Evolutionary conservation across 495 filamentous ascomycete genomes (phyloP), one percentile per base, ranked within the genome.

Genomic region (Trichoderma orchidacearum): DNA sequence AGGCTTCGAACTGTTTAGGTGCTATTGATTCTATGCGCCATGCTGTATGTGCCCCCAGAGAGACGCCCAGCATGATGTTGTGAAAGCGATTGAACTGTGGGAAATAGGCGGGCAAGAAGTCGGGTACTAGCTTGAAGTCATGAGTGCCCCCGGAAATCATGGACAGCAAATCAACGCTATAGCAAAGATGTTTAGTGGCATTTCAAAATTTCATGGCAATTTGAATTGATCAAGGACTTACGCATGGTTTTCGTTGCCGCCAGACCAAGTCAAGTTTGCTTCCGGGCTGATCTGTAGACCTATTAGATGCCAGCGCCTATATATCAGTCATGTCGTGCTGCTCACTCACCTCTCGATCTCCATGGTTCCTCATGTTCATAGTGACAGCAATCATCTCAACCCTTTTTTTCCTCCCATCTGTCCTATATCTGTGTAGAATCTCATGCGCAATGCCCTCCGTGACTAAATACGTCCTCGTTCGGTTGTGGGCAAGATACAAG

Each of bases 331-430:
- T 17, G 36, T 17, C 8, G 3, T 18, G 38, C 1, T 5, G 5
- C 35, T 12, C 9, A 52, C 58, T 38, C 25, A 61, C 59, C 28
- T 58, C 56, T 1, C 59, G 59, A 29, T 54, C 56, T 11, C 59
- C 59, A 54, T 61, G 56, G 34, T 61, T 61, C 35, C 59, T 61
- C 59, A 61, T 61, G 51, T 61, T 45, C 59, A 61, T 61, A 1
- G 59, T 61, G 21, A 61, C 56, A 13, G 59, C 59, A 54, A 61
- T 61, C 50, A 58, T 30, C 38, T 57, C 59, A 13, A 55, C 30
- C 21, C 41, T 61, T 36, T 61, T 61, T 12, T 31, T 58, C 27
- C 51, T 61, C 11, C 59, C 59, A 55, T 61, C 59, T 11, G 45
- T 45, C n/a, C 59, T 56, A 23, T 61, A 61, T 32, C 35, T 18